These are phyloP conservation scores for Geotrichum reessii DNA, from an alignment of 1,139 yeast species.

Conservation along the genomic window DNA sequence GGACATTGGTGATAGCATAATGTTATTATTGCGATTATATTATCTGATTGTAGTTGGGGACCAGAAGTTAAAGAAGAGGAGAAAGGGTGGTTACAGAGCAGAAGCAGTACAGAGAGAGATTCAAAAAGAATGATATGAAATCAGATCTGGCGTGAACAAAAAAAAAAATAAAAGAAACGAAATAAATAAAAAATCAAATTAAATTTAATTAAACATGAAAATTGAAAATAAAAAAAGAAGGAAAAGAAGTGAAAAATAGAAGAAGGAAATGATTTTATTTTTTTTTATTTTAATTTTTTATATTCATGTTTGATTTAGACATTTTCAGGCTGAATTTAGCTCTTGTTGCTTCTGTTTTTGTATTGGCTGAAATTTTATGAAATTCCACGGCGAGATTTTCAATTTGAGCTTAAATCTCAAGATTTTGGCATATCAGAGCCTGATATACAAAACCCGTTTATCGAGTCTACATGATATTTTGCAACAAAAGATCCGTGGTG, in stretches of 20 bases:
- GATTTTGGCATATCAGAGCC: neutral
- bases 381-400: neutral
- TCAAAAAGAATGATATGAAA: neutral
- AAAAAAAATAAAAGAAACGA: neutral
- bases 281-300: neutral
- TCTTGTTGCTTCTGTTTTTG: neutral
- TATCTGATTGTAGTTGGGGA: neutral
- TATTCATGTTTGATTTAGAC: neutral
- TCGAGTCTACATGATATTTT: too few species aligned
- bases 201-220: too few species aligned
- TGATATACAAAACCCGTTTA: too few species aligned
- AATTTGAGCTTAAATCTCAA: neutral
- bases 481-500: too few species aligned
- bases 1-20: neutral
- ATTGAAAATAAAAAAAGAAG: neutral
- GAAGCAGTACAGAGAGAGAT: neutral
- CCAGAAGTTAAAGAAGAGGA: neutral
- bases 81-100: neutral
- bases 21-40: neutral
- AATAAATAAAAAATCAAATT: too few species aligned
- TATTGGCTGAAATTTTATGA: neutral
- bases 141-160: neutral
- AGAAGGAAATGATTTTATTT: neutral
- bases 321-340: neutral
- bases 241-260: neutral